A percentile compares a stretch with the other conserved stretches of the same genome.
phyloP scores from a whole-genome alignment of 2,329 filamentous ascomycete genomes.

The Xylariales sp. region DNA sequence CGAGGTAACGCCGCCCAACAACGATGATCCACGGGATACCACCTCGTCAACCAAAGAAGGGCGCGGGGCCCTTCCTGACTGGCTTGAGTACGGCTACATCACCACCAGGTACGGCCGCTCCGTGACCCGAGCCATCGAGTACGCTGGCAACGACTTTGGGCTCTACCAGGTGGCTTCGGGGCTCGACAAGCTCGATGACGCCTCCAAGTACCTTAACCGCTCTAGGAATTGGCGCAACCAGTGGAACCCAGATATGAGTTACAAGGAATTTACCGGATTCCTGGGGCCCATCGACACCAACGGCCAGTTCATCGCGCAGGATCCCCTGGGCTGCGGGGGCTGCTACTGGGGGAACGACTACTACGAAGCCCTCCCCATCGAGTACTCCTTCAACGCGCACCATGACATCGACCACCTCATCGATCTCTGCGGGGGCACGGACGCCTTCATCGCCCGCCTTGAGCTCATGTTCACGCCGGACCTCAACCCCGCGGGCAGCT shows the following conservation, averaged over 20 bases:
- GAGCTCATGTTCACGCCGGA: constrained; percentile 56
- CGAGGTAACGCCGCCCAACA: constrained; percentile 56
- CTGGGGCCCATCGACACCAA: constrained; percentile 54
- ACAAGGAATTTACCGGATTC: constrained; percentile 61
- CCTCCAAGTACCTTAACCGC: constrained; percentile 55
- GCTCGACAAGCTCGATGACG: constrained; percentile 45
- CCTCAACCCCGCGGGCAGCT: constrained; percentile 32
- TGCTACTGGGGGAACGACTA: constrained; percentile 63
- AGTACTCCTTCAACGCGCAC: constrained; percentile 65
- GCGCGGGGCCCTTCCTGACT: constrained; percentile 64
- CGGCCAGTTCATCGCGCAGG: constrained; percentile 46
- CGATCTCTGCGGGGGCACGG: constrained; percentile 47
- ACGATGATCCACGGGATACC: constrained; percentile 50
- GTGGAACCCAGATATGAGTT: constrained; percentile 57
- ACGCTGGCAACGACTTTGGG: constrained; percentile 65
- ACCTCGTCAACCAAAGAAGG: constrained; percentile 64
- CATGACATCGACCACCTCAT: constrained; percentile 59
- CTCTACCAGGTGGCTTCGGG: constrained; percentile 61
- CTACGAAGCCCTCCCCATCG: constrained; percentile 59
- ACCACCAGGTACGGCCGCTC: constrained; percentile 57
- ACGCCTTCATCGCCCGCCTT: constrained; percentile 52
- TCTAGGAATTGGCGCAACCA: constrained; percentile 69
- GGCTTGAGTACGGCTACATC: constrained; percentile 61
- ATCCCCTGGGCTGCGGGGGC: constrained; percentile 55
- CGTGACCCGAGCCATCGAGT: constrained; percentile 63